phyloP scores from a whole-genome alignment of 2,329 filamentous ascomycete species.

The Claviceps quebecensis region DNA sequence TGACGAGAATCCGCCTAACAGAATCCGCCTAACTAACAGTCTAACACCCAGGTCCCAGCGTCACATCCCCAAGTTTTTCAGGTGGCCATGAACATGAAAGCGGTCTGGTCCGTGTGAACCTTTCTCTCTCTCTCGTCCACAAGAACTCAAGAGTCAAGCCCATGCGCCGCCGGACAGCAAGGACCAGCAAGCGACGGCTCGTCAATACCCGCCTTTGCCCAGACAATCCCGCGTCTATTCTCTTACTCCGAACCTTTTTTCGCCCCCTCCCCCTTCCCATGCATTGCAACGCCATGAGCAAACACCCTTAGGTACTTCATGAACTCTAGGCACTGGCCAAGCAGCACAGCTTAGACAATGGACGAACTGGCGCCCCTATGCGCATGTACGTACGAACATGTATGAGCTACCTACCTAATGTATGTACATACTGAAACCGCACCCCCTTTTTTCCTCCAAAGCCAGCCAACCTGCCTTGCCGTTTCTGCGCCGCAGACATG shows the following conservation, averaged over 20 bases:
- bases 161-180: too few species aligned
- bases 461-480: too few species aligned
- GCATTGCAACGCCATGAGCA: neutral
- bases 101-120: neutral
- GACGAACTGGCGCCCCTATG: neutral
- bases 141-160: too few species aligned
- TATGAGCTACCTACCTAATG: too few species aligned
- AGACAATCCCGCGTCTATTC: neutral
- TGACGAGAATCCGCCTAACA: too few species aligned
- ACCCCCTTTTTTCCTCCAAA: neutral
- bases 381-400: too few species aligned
- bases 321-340: neutral
- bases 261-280: neutral
- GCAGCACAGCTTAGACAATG: neutral
- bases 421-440: neutral
- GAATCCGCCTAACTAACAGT: too few species aligned
- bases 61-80: too few species aligned
- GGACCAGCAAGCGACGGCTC: too few species aligned
- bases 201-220: too few species aligned
- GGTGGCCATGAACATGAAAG: neutral
- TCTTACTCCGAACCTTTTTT: neutral
- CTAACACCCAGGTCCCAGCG: too few species aligned
- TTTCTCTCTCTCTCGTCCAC: neutral
- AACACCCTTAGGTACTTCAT: neutral
- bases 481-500: slow-evolving; percentile 5